phyloP scores from a whole-genome alignment of 2,329 filamentous ascomycete genomes.

The Alternaria metachromatica region DNA sequence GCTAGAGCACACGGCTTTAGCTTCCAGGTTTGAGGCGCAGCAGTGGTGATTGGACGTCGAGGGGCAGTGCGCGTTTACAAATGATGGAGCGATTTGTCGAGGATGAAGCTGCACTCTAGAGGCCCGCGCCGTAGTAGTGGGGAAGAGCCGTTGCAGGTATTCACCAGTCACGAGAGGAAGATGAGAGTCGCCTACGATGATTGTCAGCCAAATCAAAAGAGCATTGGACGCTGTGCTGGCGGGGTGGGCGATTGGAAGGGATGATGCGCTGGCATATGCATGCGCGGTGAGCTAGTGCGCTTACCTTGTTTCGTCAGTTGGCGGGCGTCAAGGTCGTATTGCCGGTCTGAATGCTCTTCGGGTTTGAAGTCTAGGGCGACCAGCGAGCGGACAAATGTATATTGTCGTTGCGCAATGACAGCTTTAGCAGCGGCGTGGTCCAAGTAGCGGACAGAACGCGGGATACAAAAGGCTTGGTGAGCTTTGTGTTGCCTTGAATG shows the following conservation, averaged over 20 bases:
- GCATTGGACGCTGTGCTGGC: conserved; percentile 43
- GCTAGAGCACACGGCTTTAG: conserved; percentile 41
- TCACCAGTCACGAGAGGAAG: conserved; percentile 42
- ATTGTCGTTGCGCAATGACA: conserved; percentile 41
- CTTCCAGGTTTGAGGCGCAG: conserved; percentile 42
- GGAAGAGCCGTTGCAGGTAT: conserved; percentile 40
- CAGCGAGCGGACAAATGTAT: conserved; percentile 29
- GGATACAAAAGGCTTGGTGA: conserved; percentile 30
- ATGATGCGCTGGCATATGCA: conserved; percentile 53
- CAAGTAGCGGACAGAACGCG: conserved; percentile 27
- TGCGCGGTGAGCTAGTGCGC: conserved; percentile 45
- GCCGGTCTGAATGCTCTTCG: conserved; percentile 21
- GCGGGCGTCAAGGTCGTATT: conserved; percentile 1
- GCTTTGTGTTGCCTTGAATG: conserved; percentile 30
- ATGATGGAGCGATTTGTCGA: conserved; percentile 20
- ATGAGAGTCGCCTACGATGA: conserved; percentile 41
- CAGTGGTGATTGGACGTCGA: conserved; percentile 32
- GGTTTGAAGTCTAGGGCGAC: conserved; percentile 28
- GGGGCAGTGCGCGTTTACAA: conserved; percentile 42
- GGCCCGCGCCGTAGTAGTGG: conserved; percentile 47
- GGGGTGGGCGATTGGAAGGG: conserved; percentile 47
- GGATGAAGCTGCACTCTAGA: conserved; percentile 35
- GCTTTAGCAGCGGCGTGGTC: conserved; percentile 19
- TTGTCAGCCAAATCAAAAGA: conserved; percentile 42
- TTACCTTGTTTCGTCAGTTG: conserved; percentile 37